Evolutionary conservation across 2,329 filamentous ascomycete genomes (phyloP).

Genomic region (Gnomoniopsis sp.): DNA sequence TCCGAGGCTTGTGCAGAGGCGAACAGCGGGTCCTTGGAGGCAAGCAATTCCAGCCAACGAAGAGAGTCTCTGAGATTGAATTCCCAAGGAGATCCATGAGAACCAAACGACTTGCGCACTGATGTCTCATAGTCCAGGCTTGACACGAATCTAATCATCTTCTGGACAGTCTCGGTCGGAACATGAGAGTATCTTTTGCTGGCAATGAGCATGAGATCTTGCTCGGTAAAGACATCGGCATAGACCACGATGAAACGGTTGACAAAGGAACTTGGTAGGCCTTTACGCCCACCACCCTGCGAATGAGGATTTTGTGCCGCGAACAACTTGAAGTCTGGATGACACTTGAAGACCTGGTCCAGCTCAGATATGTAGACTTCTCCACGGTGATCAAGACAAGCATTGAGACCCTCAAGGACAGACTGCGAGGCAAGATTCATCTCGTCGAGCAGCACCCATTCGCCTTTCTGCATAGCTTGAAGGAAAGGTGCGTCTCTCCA

Average conservation of each 20-base stretch:
- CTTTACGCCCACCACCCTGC: constrained; percentile 93
- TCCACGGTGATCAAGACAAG: constrained; percentile 92
- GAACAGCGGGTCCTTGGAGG: constrained; percentile 58
- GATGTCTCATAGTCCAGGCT: constrained; percentile 71
- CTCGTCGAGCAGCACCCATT: constrained; percentile 96
- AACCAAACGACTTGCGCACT: constrained; percentile 54
- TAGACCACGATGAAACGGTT: constrained; percentile 98
- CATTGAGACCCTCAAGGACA: constrained; percentile 92
- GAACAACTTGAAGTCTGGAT: constrained; percentile 89
- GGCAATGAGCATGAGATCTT: constrained; percentile 82
- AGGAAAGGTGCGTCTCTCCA: constrained; percentile 96
- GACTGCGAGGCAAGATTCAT: constrained; percentile 99
- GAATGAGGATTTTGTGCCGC: constrained; percentile 97
- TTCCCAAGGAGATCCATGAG: constrained; percentile 81
- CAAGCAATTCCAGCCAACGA: constrained; percentile 76
- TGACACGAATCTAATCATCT: constrained; percentile 77
- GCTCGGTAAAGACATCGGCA: constrained; percentile 79
- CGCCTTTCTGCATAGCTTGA: constrained; percentile 91
- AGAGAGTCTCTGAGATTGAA: constrained; percentile 90
- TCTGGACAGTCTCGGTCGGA: constrained; percentile 54
- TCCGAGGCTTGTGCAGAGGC: constrained; percentile 60
- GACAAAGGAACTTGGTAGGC: constrained; percentile 90
- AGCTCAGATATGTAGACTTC: constrained; percentile 95
- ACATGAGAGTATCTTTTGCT: constrained; percentile 70
- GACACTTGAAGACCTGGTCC: constrained; percentile 87